Base-by-base conservation (phyloP, 352 stramenopile species). In the Globisporangium spiculum region DNA sequence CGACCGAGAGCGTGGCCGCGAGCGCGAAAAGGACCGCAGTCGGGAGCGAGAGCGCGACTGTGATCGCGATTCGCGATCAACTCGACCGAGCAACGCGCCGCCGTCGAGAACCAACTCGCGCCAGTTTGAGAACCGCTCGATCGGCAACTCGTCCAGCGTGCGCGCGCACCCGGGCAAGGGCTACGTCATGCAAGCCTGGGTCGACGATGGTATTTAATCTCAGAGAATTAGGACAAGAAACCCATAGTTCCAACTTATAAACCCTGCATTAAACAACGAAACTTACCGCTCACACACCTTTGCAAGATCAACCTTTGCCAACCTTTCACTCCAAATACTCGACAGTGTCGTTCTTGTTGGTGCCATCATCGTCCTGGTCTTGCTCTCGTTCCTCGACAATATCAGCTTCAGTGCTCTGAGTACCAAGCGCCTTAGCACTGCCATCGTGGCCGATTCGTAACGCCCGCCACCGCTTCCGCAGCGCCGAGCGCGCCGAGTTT, bases 151-250 rank as follows among this genome's bases (percentile, higher is more conserved):
- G 20, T 57, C 34, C 32, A 73, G 41, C 46, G 66, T 62, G 60
- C 66, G 69, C 32, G 26, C 71, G 54, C 48, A 75, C 41, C 38
- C 62, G 53, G 78, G 68, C 62, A 81, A 86, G 58, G 82, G 80
- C 3, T 84, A 76, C 58, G 73, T 91, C 55, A 90, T 92, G 73
- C 77, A 92, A 55, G 84, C 84, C 8, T 92, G 84, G 84, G 80
- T 75, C 59, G 81, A 90, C 58, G 82, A 86, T 14, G 72, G 84
- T 66, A 79, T 77, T 72, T 52, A 75, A 48, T 20, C 24, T 8
- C 9, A 32, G 16, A 50, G 41, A 8, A 48, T 8, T 48, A 48
- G 32, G 32, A 60, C 18, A 60, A 50, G 41, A n/a, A n/a, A 2
- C 0, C 0, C 16, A 4, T 50, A n/a, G 41, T n/a, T 9, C 16